Percentiles rank a stretch among this genome's conserved stretches.
phyloP scores from a whole-genome alignment of 108 stramenopile genomes.

The Discostella stelligeroides region DNA sequence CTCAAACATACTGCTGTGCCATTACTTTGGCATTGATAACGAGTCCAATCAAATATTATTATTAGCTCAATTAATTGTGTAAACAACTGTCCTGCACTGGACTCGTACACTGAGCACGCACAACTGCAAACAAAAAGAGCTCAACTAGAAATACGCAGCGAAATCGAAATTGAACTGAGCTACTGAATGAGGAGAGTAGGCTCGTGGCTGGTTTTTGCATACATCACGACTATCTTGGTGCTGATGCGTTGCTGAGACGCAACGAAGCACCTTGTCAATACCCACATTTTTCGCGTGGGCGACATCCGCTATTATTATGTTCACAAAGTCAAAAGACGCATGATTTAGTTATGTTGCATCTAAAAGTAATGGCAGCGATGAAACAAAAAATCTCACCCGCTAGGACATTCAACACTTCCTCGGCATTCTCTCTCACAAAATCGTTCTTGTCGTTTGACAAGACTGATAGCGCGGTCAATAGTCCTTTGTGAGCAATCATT shows the following conservation, averaged over 20 bases:
- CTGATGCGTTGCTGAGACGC: slow-evolving; percentile 7
- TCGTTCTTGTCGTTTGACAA: slow-evolving; percentile 23
- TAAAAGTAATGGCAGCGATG: background rate
- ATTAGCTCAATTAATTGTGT: too few species aligned
- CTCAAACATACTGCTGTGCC: too few species aligned
- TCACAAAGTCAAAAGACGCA: background rate
- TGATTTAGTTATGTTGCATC: background rate
- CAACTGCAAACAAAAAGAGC: too few species aligned
- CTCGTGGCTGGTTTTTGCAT: slow-evolving; percentile 22
- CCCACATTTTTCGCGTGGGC: slow-evolving; percentile 23
- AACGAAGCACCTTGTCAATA: slow-evolving; percentile 24
- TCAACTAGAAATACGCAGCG: slow-evolving; percentile 5
- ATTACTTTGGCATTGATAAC: too few species aligned
- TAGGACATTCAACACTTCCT: slow-evolving; percentile 9
- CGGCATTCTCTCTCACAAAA: slow-evolving; percentile 14
- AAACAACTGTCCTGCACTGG: too few species aligned
- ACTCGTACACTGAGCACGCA: too few species aligned
- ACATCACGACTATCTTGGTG: background rate
- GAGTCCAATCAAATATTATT: too few species aligned
- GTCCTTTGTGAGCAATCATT: slow-evolving; percentile 44
- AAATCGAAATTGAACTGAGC: slow-evolving; percentile 33
- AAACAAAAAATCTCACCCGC: slow-evolving; percentile 21
- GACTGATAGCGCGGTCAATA: slow-evolving; percentile 29
- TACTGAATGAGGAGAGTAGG: slow-evolving; percentile 38
- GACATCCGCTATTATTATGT: slow-evolving; percentile 46